A percentile compares a stretch with the other conserved stretches of the same genome.
phyloP scores from a whole-genome alignment of 306 rosid species.

The Trifolium dubium region DNA sequence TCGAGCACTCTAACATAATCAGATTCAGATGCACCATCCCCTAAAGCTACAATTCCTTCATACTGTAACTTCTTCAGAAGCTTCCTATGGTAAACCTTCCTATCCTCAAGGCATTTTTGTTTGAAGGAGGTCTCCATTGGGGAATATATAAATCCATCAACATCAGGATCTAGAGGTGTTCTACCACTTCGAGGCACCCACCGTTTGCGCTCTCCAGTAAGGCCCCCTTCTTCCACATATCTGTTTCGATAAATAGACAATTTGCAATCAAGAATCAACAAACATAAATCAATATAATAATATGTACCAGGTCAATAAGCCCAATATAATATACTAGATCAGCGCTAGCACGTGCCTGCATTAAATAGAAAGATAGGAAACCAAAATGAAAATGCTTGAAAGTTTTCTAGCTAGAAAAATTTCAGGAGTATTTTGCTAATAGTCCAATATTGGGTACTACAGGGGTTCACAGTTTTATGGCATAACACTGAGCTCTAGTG shows the following conservation, averaged over 20 bases:
- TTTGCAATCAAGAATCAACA: conserved; percentile 7
- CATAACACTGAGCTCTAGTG: not conserved
- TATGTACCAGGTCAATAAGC: conserved; percentile 27
- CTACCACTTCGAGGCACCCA: conserved; percentile 97
- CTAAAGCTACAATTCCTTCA: conserved; percentile 78
- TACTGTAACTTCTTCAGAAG: conserved; percentile 68
- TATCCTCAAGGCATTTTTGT: conserved; percentile 79
- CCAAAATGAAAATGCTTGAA: conserved; percentile 6
- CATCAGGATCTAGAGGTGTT: conserved; percentile 98
- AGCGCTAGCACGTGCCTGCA: conserved; percentile 29
- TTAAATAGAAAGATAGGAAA: conserved; percentile 33
- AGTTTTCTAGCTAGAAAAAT: conserved; percentile 14
- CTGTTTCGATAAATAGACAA: conserved; percentile 55
- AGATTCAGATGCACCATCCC: conserved; percentile 74
- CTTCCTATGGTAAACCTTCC: conserved; percentile 71
- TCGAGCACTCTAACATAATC: conserved; percentile 82
- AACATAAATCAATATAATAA: not conserved
- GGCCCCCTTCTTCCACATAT: conserved; percentile 90
- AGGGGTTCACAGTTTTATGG: conserved; percentile 27
- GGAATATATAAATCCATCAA: conserved; percentile 83
- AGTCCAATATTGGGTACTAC: conserved; percentile 17
- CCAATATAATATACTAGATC: conserved; percentile 13
- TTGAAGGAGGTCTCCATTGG: conserved; percentile 96
- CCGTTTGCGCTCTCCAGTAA: conserved; percentile 93
- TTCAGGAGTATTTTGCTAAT: conserved; percentile 20